phyloP scores from a whole-genome alignment of 352 stramenopile species.

The Phytophthora pluvialis region DNA sequence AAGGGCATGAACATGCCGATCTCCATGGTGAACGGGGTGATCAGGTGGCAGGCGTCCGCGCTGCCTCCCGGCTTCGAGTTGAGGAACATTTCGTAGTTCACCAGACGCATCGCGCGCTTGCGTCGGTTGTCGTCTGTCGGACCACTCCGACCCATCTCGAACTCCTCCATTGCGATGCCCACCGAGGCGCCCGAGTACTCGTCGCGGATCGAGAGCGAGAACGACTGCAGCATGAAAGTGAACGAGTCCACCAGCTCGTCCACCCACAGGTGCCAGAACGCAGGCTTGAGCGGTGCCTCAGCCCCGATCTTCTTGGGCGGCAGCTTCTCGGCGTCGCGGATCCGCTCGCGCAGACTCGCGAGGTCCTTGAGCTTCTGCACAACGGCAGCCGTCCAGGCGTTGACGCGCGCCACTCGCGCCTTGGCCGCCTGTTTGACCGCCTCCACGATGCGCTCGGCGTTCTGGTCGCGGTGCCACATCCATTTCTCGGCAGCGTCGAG shows the following conservation, averaged over 20 bases:
- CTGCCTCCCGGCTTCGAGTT: constrained; percentile 49
- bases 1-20: constrained; percentile 69
- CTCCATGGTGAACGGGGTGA: constrained; percentile 60
- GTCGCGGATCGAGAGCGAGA: constrained; percentile 67
- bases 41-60: constrained; percentile 50
- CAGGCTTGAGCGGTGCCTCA: constrained; percentile 32
- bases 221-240: constrained; percentile 50
- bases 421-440: constrained; percentile 62
- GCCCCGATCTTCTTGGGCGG: constrained; percentile 18
- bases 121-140: constrained; percentile 35
- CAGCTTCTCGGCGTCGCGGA: constrained; percentile 40
- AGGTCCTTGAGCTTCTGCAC: constrained; percentile 75
- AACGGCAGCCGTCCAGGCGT: constrained; percentile 65
- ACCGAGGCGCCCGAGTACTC: constrained; percentile 61
- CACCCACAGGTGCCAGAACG: constrained; percentile 63
- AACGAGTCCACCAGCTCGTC: constrained; percentile 82
- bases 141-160: constrained; percentile 58
- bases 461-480: constrained; percentile 76
- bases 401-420: constrained; percentile 51
- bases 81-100: constrained; percentile 75
- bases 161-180: constrained; percentile 63
- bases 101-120: constrained; percentile 57
- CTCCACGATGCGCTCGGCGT: constrained; percentile 58
- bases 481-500: constrained; percentile 78
- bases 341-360: constrained; percentile 34